Evolutionary conservation across 495 filamentous ascomycete genomes (phyloP).

Genomic region (Penicillium verhagenii): DNA sequence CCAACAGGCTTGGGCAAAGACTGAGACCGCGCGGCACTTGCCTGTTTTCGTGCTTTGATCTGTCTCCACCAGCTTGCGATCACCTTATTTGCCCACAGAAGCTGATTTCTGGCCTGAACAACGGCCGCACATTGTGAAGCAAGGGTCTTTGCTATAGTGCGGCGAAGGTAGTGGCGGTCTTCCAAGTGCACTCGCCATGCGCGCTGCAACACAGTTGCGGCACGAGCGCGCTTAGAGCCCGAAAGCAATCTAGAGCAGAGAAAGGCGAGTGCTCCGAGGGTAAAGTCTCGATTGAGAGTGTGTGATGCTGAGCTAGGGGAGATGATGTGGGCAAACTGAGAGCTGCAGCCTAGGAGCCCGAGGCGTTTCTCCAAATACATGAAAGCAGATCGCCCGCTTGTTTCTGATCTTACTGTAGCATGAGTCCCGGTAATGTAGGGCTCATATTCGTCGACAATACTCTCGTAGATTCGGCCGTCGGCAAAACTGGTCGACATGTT

Average conservation of each 20-base stretch:
- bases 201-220: conserved; percentile 45
- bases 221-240: conserved; percentile 43
- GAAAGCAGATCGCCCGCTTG: not conserved
- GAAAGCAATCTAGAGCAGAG: conserved; percentile 62
- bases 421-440: conserved; percentile 26
- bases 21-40: not conserved
- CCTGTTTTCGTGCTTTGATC: conserved; percentile 15
- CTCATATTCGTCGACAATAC: conserved; percentile 61
- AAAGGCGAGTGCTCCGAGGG: conserved; percentile 56
- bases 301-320: conserved; percentile 33
- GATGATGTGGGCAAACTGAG: conserved; percentile 42
- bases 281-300: conserved; percentile 50
- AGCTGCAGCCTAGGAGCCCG: conserved; percentile 35
- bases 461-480: conserved; percentile 53
- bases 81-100: conserved; percentile 51
- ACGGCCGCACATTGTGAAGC: conserved; percentile 47
- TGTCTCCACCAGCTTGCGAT: conserved; percentile 49
- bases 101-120: conserved; percentile 38
- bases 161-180: conserved; percentile 28
- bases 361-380: conserved; percentile 29
- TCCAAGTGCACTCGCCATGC: conserved; percentile 39
- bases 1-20: not conserved
- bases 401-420: not conserved
- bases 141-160: conserved; percentile 42
- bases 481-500: conserved; percentile 64